phyloP scores from a whole-genome alignment of 176 grass and related monocot genomes.

The Pharus latifolius region DNA sequence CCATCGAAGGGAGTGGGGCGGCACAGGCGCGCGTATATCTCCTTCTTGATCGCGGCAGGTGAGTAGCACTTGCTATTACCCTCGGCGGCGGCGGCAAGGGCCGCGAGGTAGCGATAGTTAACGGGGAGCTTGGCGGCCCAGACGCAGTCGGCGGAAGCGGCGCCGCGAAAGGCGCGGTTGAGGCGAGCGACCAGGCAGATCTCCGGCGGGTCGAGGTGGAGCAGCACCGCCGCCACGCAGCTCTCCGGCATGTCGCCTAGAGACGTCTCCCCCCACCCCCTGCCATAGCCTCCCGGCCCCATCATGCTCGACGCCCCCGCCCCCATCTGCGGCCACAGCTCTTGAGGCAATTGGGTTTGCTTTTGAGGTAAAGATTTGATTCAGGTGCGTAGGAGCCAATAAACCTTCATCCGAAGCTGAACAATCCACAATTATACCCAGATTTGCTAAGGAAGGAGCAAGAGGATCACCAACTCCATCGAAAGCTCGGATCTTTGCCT shows the following conservation, averaged over 20 bases:
- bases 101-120: conserved; percentile 55
- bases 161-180: conserved; percentile 50
- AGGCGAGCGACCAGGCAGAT: conserved; percentile 68
- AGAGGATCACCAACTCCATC: background rate
- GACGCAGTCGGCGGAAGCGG: conserved; percentile 62
- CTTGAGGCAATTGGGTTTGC: background rate
- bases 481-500: background rate
- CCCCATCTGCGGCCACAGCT: conserved; percentile 28
- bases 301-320: conserved; percentile 36
- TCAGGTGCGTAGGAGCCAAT: background rate
- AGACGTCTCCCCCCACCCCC: conserved; percentile 22
- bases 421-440: background rate
- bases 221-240: conserved; percentile 64
- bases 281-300: conserved; percentile 35
- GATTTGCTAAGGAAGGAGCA: too few relatives aligned
- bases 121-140: conserved; percentile 61
- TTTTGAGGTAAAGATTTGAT: too few relatives aligned
- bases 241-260: conserved; percentile 87
- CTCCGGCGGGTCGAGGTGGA: conserved; percentile 71
- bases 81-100: conserved; percentile 31
- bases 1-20: conserved; percentile 54
- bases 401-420: background rate
- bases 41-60: conserved; percentile 32
- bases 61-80: conserved; percentile 5
- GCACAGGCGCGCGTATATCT: conserved; percentile 62